Conservation (phyloP, 805 yeast species). For the Candida chilensis region DNA sequence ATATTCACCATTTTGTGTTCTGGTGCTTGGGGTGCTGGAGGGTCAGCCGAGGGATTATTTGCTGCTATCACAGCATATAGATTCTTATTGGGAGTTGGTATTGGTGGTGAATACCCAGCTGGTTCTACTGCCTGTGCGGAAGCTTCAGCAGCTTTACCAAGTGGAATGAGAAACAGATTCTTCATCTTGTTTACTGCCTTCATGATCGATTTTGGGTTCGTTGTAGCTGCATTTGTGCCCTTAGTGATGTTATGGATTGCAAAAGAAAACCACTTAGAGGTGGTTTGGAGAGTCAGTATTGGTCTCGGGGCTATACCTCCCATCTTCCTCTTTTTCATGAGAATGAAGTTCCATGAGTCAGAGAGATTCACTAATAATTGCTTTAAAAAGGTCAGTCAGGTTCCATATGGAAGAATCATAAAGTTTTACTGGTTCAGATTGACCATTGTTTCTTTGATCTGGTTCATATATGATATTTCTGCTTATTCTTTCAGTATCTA, state of each 20-base stretch:
- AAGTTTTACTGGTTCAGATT: conserved; percentile 84
- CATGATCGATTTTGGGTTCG: conserved; percentile 85
- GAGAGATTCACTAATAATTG: conserved; percentile 61
- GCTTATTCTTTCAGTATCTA: conserved; percentile 83
- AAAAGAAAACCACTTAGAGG: conserved; percentile 56
- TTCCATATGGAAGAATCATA: conserved; percentile 62
- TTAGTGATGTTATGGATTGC: conserved; percentile 82
- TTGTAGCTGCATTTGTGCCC: conserved; percentile 76
- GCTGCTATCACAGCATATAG: conserved; percentile 79
- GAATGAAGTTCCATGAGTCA: conserved; percentile 70
- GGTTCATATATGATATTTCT: conserved; percentile 90
- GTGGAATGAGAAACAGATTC: conserved; percentile 84
- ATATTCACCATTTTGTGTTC: conserved; percentile 72
- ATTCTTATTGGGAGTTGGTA: conserved; percentile 82
- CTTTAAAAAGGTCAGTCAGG: conserved; percentile 47
- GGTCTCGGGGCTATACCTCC: conserved; percentile 93
- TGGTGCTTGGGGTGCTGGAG: conserved; percentile 84
- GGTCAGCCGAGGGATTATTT: conserved; percentile 66
- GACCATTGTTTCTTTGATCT: conserved; percentile 58
- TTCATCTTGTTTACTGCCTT: conserved; percentile 83
- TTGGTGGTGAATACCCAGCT: conserved; percentile 93
- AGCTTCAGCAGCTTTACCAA: conserved; percentile 68
- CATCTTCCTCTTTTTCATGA: conserved; percentile 61
- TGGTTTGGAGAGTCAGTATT: conserved; percentile 87
- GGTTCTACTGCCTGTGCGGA: conserved; percentile 93